Evolutionary conservation across 805 yeast species (phyloP).

Genomic region (Monosporozyma solicola): DNA sequence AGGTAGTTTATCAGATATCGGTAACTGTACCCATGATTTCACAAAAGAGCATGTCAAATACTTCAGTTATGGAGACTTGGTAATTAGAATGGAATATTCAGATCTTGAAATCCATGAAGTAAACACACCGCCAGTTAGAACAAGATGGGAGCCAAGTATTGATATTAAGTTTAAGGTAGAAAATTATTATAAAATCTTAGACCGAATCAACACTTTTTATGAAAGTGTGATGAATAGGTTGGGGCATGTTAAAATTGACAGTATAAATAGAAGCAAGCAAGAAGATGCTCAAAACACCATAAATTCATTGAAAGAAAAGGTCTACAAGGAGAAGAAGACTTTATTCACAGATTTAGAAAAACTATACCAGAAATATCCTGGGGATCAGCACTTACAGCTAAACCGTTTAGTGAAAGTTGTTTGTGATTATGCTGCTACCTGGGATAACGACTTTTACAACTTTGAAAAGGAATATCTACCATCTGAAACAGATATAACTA

Average conservation of each 20-base stretch:
- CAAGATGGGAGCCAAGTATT: slow-evolving; percentile 63
- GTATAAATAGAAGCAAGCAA: slow-evolving; percentile 59
- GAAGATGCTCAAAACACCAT: slow-evolving; percentile 59
- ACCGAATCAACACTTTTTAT: slow-evolving; percentile 54
- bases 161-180: slow-evolving; percentile 64
- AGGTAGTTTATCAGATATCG: slow-evolving; percentile 46
- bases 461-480: slow-evolving; percentile 78
- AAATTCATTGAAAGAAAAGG: slow-evolving; percentile 45
- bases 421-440: slow-evolving; percentile 73
- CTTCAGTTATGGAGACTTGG: slow-evolving; percentile 71
- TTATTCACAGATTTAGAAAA: slow-evolving; percentile 40
- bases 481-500: slow-evolving; percentile 83
- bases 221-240: slow-evolving; percentile 62
- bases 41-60: slow-evolving; percentile 75
- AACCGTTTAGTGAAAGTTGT: slow-evolving; percentile 61
- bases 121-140: slow-evolving; percentile 61
- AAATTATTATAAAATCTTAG: slow-evolving; percentile 43
- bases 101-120: slow-evolving; percentile 70
- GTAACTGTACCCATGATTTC: slow-evolving; percentile 71
- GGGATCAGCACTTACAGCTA: slow-evolving; percentile 59
- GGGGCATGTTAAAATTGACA: slow-evolving; percentile 64
- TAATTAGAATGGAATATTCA: slow-evolving; percentile 71
- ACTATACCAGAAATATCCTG: slow-evolving; percentile 46
- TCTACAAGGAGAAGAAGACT: slow-evolving; percentile 40
- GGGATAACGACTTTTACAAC: slow-evolving; percentile 78